Evolutionary conservation across 805 yeast genomes (phyloP).

Genomic region (Hanseniaspora occidentalis): DNA sequence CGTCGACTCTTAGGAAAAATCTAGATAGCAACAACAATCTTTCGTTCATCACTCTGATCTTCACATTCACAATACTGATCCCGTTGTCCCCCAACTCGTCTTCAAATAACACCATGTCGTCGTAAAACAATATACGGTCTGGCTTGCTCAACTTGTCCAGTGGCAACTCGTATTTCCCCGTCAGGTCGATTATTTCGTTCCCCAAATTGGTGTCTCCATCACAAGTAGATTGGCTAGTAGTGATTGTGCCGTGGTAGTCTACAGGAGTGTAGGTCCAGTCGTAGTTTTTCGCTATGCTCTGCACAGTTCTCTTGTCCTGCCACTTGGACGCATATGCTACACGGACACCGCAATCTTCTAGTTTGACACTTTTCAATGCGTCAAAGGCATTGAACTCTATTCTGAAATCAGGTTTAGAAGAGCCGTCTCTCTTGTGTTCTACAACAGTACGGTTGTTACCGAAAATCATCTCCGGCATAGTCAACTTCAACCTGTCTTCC

Average conservation of each 20-base stretch:
- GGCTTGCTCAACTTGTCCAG: constrained; percentile 52
- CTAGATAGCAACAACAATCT: constrained; percentile 64
- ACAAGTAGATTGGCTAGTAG: too few relatives aligned
- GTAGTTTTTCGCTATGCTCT: constrained; percentile 51
- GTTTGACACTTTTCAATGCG: constrained; percentile 43
- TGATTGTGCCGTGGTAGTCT: constrained; percentile 51
- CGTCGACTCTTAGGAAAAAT: constrained; percentile 79
- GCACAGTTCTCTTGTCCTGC: constrained; percentile 34
- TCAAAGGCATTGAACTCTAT: constrained; percentile 66
- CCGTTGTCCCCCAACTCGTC: constrained; percentile 98
- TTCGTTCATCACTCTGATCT: constrained; percentile 80
- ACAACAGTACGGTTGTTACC: constrained; percentile 65
- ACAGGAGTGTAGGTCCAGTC: constrained; percentile 92
- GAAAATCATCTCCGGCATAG: constrained; percentile 95
- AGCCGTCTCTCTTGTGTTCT: constrained; percentile 20
- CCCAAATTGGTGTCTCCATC: constrained; percentile 6
- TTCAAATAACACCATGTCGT: constrained; percentile 79
- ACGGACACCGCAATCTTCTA: constrained; percentile 40
- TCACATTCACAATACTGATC: constrained; percentile 60
- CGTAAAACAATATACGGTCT: constrained; percentile 82
- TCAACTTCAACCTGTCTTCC: constrained; percentile 49
- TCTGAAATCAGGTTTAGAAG: constrained; percentile 24
- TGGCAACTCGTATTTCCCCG: constrained; percentile 37
- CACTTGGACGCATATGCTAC: constrained; percentile 86
- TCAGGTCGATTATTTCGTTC: not conserved